A percentile compares a stretch with the other conserved stretches of the same genome.
phyloP scores from a whole-genome alignment of 106 monocot genomes.

The Xerophyta viscosa region DNA sequence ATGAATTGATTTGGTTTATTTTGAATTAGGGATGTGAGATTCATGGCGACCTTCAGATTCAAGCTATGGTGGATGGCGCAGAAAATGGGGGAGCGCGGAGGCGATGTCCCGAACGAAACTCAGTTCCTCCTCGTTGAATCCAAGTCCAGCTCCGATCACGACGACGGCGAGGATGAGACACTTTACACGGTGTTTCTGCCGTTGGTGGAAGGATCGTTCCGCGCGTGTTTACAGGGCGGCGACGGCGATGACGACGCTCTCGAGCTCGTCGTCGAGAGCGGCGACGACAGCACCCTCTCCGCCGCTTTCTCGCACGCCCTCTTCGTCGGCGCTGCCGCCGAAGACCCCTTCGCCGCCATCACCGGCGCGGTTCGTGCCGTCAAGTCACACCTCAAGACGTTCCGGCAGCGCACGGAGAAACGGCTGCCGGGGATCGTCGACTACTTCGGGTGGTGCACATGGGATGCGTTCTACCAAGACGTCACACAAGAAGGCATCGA shows the following conservation, averaged over 20 bases:
- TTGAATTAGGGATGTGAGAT: constrained; percentile 33
- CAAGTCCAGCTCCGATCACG: constrained; percentile 5
- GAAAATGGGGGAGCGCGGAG: constrained; percentile 42
- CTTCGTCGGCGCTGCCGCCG: constrained; percentile 48
- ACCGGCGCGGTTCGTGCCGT: constrained; percentile 59
- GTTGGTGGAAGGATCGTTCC: constrained; percentile 65
- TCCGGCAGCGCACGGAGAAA: constrained; percentile 61
- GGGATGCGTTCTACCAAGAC: constrained; percentile 95
- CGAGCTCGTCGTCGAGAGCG: constrained; percentile 78
- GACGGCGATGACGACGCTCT: constrained; percentile 40
- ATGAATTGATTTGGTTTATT: neutral
- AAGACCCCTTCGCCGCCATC: constrained; percentile 80
- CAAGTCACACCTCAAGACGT: constrained; percentile 55
- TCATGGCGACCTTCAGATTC: constrained; percentile 57
- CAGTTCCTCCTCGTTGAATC: constrained; percentile 60
- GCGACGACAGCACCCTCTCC: constrained; percentile 33
- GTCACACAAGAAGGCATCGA: constrained; percentile 86
- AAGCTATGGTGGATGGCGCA: constrained; percentile 86
- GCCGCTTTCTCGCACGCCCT: constrained; percentile 35
- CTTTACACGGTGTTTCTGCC: constrained; percentile 68
- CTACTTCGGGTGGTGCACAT: constrained; percentile 95
- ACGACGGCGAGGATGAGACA: constrained; percentile 2
- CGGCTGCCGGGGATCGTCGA: constrained; percentile 62
- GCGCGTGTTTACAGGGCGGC: constrained; percentile 70
- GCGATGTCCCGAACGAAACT: constrained; percentile 52